phyloP scores from a whole-genome alignment of 306 rosid genomes.

The Comarum palustre region DNA sequence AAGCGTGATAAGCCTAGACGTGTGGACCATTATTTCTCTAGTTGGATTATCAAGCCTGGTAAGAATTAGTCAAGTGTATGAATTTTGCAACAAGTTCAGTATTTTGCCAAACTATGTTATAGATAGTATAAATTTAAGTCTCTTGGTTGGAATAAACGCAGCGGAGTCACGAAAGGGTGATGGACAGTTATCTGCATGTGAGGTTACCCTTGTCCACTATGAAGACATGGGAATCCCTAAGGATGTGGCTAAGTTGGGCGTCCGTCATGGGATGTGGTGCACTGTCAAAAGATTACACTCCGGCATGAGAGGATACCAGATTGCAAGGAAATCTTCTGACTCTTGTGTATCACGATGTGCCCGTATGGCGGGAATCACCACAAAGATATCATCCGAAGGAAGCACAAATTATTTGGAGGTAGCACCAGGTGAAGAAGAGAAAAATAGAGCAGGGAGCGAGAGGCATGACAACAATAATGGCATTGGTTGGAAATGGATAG shows the following conservation, averaged over 20 bases:
- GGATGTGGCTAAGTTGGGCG: slow-evolving; percentile 93
- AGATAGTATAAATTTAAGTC: slow-evolving; percentile 13
- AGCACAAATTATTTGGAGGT: slow-evolving; percentile 43
- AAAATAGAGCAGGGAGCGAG: slow-evolving; percentile 22
- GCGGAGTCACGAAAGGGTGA: slow-evolving; percentile 92
- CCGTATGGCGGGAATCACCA: slow-evolving; percentile 69
- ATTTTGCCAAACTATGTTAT: slow-evolving; percentile 14
- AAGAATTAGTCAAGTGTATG: slow-evolving; percentile 22
- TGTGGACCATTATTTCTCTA: slow-evolving; percentile 79
- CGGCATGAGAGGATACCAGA: slow-evolving; percentile 94
- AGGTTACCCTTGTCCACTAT: slow-evolving; percentile 81
- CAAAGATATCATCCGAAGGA: slow-evolving; percentile 49
- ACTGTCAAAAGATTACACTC: slow-evolving; percentile 87
- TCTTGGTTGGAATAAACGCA: slow-evolving; percentile 41
- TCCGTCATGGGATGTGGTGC: slow-evolving; percentile 99
- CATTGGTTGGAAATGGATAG: slow-evolving; percentile 94
- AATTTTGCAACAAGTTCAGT: neutral
- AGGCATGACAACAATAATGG: slow-evolving; percentile 41
- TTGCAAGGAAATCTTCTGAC: slow-evolving; percentile 66
- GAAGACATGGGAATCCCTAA: slow-evolving; percentile 99
- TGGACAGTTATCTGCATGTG: slow-evolving; percentile 83
- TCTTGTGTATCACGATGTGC: slow-evolving; percentile 62
- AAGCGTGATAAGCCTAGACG: slow-evolving; percentile 95
- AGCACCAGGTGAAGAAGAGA: slow-evolving; percentile 39
- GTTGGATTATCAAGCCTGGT: slow-evolving; percentile 96